Evolutionary conservation across 129 eudicot species (phyloP), one percentile per base, ranked within the genome.

Genomic region (Cynara cardunculus): DNA sequence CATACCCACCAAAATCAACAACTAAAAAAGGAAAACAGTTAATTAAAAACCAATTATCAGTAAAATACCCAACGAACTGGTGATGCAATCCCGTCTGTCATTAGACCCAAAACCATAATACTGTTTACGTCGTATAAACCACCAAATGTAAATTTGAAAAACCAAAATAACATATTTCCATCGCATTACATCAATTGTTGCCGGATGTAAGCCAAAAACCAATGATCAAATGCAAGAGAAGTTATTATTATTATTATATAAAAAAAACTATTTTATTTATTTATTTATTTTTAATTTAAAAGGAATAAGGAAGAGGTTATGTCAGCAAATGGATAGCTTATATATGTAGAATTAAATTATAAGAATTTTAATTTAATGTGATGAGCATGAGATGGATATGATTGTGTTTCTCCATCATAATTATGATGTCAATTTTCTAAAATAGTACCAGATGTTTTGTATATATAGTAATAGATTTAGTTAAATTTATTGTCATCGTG

Each of bases 321-420:
- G 62, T 49, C 62, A 49, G 62, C 62, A 49, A 49, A 16, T 2
- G 62, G 62, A 16, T 16, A 46, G 4, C 61, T 16, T 46, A 3
- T 39, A 1, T 28, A 4, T 37, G 44, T 37, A 37, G 1, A 37
- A 37, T 9, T 9, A 37, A 37, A 37, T 37, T 37, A 37, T 2
- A 37, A 37, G 9, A 37, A 37, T 7, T 34, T 7, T 37, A 37
- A 61, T 5, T 25, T 24, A 66, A 25, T 66, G 25, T 25, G 26
- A 25, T 11, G 31, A 19, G 71, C 71, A 66, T 66, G 71, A 66
- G 71, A 66, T 25, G 71, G 71, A 66, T 66, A 66, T 66, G 71
- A 66, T 66, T 66, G 16, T 66, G 71, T 66, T 66, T 25, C 71
- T 25, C n/a, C 32, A 3, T 66, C 31, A 66, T 66, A 8, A 66